These are phyloP conservation scores for Niveomyces coronatus DNA, from an alignment of 2,329 filamentous ascomycete species.

Conservation along the genomic window DNA sequence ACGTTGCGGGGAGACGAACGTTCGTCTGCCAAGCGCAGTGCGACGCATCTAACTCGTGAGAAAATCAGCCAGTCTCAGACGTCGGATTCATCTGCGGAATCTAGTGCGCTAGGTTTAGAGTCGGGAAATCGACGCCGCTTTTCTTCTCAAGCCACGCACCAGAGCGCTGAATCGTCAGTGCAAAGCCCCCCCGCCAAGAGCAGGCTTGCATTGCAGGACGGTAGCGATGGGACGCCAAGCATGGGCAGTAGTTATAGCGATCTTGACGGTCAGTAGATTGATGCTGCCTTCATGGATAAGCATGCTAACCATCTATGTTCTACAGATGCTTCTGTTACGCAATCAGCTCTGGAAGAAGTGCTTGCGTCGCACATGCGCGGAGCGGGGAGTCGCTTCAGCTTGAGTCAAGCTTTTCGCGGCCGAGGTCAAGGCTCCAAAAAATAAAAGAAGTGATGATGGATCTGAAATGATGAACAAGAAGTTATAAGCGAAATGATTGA, in stretches of 20 bases:
- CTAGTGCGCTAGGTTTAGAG: conserved; percentile 26
- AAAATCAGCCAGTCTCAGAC: conserved; percentile 40
- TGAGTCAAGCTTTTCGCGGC: conserved; percentile 56
- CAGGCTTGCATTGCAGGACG: conserved; percentile 44
- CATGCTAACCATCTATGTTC: conserved; percentile 9
- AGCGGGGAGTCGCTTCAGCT: conserved; percentile 46
- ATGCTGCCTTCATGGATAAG: conserved; percentile 1
- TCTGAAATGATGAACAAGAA: not conserved
- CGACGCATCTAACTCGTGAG: conserved; percentile 20
- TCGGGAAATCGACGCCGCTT: conserved; percentile 24
- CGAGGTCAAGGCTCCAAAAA: conserved; percentile 37
- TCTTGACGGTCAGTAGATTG: conserved; percentile 51
- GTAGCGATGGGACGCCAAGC: conserved; percentile 64
- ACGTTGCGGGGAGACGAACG: conserved; percentile 39
- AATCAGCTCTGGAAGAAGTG: conserved; percentile 70
- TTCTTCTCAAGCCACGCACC: conserved; percentile 45
- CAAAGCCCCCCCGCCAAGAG: conserved; percentile 41
- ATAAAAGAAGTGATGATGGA: conserved; percentile 9
- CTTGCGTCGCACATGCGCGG: conserved; percentile 46
- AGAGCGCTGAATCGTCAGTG: conserved; percentile 47
- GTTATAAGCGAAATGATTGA: conserved; percentile 3
- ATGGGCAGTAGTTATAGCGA: conserved; percentile 85
- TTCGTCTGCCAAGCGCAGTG: conserved; percentile 21
- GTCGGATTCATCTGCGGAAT: conserved; percentile 53
- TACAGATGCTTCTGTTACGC: conserved; percentile 67